Evolutionary conservation across 805 yeast species (phyloP).

Genomic region (Geotrichum ghanense): DNA sequence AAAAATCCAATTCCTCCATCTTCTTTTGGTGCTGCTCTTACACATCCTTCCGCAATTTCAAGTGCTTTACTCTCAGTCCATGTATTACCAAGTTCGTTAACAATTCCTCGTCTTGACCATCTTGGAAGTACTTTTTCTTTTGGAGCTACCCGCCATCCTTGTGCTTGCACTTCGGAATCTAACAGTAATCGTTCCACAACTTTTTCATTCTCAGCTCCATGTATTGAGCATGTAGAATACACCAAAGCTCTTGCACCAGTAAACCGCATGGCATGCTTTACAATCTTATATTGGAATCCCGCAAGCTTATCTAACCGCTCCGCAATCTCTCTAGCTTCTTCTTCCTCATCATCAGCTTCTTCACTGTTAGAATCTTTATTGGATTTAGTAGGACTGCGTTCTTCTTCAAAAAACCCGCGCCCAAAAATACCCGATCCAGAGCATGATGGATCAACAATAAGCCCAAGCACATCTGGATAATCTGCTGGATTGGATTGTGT

Average conservation of each 20-base stretch:
- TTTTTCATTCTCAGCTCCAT: conserved; percentile 86
- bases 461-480: conserved; percentile 57
- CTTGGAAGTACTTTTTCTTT: conserved; percentile 57
- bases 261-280: conserved; percentile 75
- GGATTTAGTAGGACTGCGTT: no score
- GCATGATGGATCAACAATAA: conserved; percentile 93
- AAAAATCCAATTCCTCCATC: conserved; percentile 99
- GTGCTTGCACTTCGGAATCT: conserved; percentile 48
- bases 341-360: conserved; percentile 16
- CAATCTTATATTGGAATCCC: conserved; percentile 77
- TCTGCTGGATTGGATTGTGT: conserved; percentile 48
- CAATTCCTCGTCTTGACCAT: conserved; percentile 83
- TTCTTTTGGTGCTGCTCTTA: conserved; percentile 69
- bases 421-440: conserved; percentile 98
- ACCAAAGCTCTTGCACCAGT: conserved; percentile 71
- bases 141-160: conserved; percentile 65
- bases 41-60: conserved; percentile 70
- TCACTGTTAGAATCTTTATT: no score
- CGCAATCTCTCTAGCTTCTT: conserved; percentile 16
- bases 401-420: conserved; percentile 47
- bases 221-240: conserved; percentile 92
- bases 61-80: conserved; percentile 19
- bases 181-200: conserved; percentile 72
- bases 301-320: conserved; percentile 63
- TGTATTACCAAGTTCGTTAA: conserved; percentile 37